Percentiles rank a stretch among this genome's conserved stretches.
Evolutionary conservation across 2,329 filamentous ascomycete species (phyloP).

Genomic region (Paracorniculantispora psalliotae): DNA sequence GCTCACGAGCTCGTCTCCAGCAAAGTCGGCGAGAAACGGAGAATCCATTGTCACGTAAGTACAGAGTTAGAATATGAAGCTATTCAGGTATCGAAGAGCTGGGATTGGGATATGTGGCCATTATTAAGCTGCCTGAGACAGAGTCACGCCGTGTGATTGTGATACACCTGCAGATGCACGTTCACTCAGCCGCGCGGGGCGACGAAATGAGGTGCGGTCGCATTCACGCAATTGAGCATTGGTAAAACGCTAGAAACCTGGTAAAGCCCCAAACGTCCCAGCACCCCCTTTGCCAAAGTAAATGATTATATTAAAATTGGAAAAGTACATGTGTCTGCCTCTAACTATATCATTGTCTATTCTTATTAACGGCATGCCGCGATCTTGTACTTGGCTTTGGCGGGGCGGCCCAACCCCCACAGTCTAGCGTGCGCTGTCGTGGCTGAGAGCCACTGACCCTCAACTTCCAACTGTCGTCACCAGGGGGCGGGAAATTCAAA

Average conservation of each 20-base stretch:
- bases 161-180: not conserved
- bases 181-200: not conserved
- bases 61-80: not conserved
- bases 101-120: too few species aligned
- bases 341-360: too few species aligned
- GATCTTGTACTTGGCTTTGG: not conserved
- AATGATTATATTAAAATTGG: too few species aligned
- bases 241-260: too few species aligned
- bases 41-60: not conserved
- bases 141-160: not conserved
- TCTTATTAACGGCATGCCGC: too few species aligned
- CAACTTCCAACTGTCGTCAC: not conserved
- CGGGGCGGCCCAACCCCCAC: not conserved
- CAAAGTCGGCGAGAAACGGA: not conserved
- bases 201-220: too few species aligned
- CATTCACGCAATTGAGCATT: too few species aligned
- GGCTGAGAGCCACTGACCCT: not conserved
- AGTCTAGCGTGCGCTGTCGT: not conserved
- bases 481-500: conserved; percentile 2
- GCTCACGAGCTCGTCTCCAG: conserved; percentile 44
- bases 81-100: too few species aligned
- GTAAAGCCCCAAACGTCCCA: too few species aligned
- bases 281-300: too few species aligned
- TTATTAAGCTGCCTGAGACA: not conserved
- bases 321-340: too few species aligned